Evolutionary conservation across 371 early-diverging fungal genomes (phyloP), one percentile per base, ranked within the genome.

Genomic region (Lichtheimia corymbifera): DNA sequence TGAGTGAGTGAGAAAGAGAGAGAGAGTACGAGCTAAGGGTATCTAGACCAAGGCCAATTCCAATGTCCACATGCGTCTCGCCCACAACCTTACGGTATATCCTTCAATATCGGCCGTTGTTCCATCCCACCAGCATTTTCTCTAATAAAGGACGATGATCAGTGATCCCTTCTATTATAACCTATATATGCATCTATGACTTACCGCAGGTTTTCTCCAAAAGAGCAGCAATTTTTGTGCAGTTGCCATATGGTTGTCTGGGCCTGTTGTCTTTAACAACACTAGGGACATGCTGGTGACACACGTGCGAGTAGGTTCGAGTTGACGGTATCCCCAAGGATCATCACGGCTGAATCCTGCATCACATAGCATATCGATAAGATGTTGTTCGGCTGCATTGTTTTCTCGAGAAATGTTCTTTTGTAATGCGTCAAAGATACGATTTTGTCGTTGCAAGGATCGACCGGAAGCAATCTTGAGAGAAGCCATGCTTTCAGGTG

Each of bases 121-220:
- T 14, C 91, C 91, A 70, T 93, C 92, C 93, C 93, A 93, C 93
- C 93, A 91, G 73, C 91, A 91, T 74, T 91, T 91, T 65, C 91
- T 78, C 86, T 86, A 71, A 47, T 53, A 22, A 22, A 43, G 15
- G 43, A 62, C 41, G 28, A 47, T 47, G 42, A 58, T 47, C n/a
- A 17, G 27, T 43, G 4, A 18, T 30, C 14, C 55, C 17, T 40
- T 49, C 13, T 13, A 55, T 9, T 9, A 58, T 22, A 11, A 28
- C 14, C n/a, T 25, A 56, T 5, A 3, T 3, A 22, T 3, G 28
- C 11, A n/a, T 43, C 9, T 52, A 18, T 13, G 2, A 67, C 77
- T 65, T 87, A 89, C 89, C 13, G 93, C 93, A 22, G 93, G 91
- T 64, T 91, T 93, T 77, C 90, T 87, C 89, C 89, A 93, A 57